Percentiles rank a stretch among this genome's conserved stretches.
Evolutionary conservation across 306 rosid genomes (phyloP).

Genomic region (Arachis hypogaea): DNA sequence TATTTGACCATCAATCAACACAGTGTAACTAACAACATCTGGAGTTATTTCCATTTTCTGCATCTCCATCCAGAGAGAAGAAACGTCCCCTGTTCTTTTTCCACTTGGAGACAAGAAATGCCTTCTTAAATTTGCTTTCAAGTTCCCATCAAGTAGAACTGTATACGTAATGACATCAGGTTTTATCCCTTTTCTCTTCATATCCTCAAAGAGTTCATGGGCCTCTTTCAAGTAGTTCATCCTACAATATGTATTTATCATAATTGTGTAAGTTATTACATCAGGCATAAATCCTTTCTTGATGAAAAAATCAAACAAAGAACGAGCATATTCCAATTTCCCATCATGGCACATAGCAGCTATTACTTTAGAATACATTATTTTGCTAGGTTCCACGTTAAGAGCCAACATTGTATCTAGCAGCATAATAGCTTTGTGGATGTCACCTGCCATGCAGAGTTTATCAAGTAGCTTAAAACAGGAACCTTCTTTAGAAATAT

Average conservation of each 20-base stretch:
- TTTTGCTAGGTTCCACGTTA: slow-evolving; percentile 56
- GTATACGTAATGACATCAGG: slow-evolving; percentile 78
- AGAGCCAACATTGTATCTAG: slow-evolving; percentile 49
- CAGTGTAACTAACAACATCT: slow-evolving; percentile 70
- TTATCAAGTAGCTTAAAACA: slow-evolving; percentile 57
- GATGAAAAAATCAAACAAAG: slow-evolving; percentile 52
- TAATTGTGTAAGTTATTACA: slow-evolving; percentile 68
- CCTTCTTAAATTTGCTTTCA: slow-evolving; percentile 42
- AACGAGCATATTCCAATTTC: slow-evolving; percentile 54
- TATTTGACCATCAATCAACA: slow-evolving; percentile 64
- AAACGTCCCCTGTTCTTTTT: slow-evolving; percentile 35
- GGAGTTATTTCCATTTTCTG: slow-evolving; percentile 58
- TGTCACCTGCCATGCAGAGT: slow-evolving; percentile 56
- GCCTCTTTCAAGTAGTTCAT: slow-evolving; percentile 62
- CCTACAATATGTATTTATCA: slow-evolving; percentile 77
- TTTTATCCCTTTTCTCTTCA: slow-evolving; percentile 65
- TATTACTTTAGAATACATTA: slow-evolving; percentile 58
- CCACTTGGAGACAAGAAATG: slow-evolving; percentile 4
- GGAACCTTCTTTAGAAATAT: slow-evolving; percentile 41
- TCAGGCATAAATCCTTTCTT: slow-evolving; percentile 57
- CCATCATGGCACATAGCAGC: slow-evolving; percentile 63
- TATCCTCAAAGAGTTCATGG: slow-evolving; percentile 62
- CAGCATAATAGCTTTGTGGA: slow-evolving; percentile 45
- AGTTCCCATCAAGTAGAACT: slow-evolving; percentile 66
- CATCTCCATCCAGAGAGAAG: slow-evolving; percentile 67